These are phyloP conservation scores for Carex pumila DNA, from an alignment of 176 grass and related monocot genomes.

Conservation along the genomic window DNA sequence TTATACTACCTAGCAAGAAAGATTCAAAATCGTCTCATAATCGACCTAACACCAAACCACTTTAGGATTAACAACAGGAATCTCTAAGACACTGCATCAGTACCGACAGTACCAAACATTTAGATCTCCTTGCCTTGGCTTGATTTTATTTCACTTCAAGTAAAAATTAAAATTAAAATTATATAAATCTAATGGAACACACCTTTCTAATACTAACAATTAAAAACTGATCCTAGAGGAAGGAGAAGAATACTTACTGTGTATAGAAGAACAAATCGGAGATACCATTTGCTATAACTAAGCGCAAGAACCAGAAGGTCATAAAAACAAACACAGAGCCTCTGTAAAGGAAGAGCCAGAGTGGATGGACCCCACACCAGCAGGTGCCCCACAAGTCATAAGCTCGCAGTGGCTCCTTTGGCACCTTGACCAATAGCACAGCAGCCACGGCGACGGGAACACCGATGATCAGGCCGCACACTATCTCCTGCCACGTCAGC, in stretches of 20 bases:
- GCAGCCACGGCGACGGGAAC: not conserved
- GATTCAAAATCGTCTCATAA: not conserved
- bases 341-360: slow-evolving; percentile 21
- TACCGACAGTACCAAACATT: not conserved
- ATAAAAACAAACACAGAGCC: slow-evolving; percentile 20
- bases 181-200: not conserved
- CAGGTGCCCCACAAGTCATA: slow-evolving; percentile 25
- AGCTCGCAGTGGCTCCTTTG: not conserved
- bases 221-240: not conserved
- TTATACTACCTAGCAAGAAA: not conserved
- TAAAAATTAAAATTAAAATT: not conserved
- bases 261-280: slow-evolving; percentile 31
- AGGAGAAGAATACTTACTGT: slow-evolving; percentile 19
- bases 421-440: not conserved
- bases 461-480: slow-evolving; percentile 21
- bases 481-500: slow-evolving; percentile 23
- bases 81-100: not conserved
- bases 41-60: not conserved
- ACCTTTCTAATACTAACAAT: not conserved
- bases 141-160: not conserved
- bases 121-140: not conserved
- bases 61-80: not conserved
- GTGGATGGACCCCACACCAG: slow-evolving; percentile 28
- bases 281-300: not conserved
- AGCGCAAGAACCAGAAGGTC: slow-evolving; percentile 7